These are phyloP conservation scores for Colletotrichum lindemuthianum DNA, from an alignment of 2,329 filamentous ascomycete genomes.

Conservation along the genomic window DNA sequence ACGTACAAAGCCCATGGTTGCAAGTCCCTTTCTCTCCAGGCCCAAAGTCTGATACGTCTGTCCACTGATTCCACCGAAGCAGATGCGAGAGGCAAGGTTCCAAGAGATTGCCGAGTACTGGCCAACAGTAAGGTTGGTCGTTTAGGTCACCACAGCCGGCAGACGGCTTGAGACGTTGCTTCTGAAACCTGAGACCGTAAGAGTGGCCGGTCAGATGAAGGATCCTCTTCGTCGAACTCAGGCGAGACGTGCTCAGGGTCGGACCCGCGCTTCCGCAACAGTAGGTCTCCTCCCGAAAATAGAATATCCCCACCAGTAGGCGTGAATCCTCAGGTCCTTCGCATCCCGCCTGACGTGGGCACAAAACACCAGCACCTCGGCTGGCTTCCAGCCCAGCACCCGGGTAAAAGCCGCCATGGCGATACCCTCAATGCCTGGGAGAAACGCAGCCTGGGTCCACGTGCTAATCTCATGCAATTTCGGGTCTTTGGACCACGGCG, in stretches of 20 bases:
- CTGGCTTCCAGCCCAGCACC: conserved; percentile 39
- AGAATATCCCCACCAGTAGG: conserved; percentile 45
- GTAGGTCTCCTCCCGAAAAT: conserved; percentile 18
- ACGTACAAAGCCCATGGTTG: no score
- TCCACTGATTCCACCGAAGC: no score
- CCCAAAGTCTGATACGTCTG: no score
- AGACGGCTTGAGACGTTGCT: no score
- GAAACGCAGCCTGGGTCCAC: conserved; percentile 35
- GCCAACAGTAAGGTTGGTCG: no score
- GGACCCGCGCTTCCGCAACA: neutral
- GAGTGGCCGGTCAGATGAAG: neutral
- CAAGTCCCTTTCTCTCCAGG: no score
- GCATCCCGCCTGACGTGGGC: conserved; percentile 38
- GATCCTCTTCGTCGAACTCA: neutral
- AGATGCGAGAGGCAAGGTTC: no score
- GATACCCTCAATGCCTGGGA: conserved; percentile 41
- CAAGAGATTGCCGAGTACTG: no score
- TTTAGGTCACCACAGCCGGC: no score
- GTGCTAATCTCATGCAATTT: conserved; percentile 41
- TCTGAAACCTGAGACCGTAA: no score
- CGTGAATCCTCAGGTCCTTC: conserved; percentile 39
- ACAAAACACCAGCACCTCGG: conserved; percentile 41
- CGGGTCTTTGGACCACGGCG: conserved; percentile 45
- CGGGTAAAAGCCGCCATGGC: conserved; percentile 44
- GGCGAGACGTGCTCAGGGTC: neutral